Base-by-base conservation (phyloP, 768 basidiomycete genomes). In the Sistotremastrum suecicum region DNA sequence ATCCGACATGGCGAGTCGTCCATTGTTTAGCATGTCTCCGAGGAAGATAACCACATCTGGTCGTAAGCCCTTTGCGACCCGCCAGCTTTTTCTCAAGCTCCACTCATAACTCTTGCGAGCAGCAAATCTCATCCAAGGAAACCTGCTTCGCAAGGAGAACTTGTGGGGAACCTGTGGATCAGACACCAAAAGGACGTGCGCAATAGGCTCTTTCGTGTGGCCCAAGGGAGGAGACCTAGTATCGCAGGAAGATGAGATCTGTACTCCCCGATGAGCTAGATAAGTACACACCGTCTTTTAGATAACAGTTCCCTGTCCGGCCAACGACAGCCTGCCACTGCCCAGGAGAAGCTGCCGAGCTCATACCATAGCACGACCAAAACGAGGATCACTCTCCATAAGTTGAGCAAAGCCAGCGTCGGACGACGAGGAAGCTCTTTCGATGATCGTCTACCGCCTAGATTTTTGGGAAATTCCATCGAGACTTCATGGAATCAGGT, bases 21-120 rank as follows among this genome's bases (percentile, higher is more conserved):
- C 90, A 45, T 74, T 77, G 54, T 94, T 89, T 76, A 94, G 76
- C 86, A 94, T 84, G 59, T 95, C 90, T 35, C 92, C 92, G 20
- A 91, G 67, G 51, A 94, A 83, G 2, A 95, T 65, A 4, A 94
- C 74, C 9, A 65, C 73, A 57, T 94, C 76, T 5, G 90, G 83
- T 29, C 61, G 64, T 44, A 75, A 66, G 5, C 66, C 62, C 43
- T 74, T 66, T 3, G 77, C 77, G 5, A 71, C 78, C 46, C 71
- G 70, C 91, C 90, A 95, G 55, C 71, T 82, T 63, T 89, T 92
- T 40, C 84, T 74, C 47, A 94, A 65, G 58, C 88, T 87, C 49
- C 84, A 67, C 65, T 94, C 86, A 43, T 84, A 79, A 44, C 89
- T 58, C 49, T 76, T 56, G 52, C 76, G 80, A 10, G 74, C 73